A percentile compares a stretch with the other conserved stretches of the same genome.
phyloP scores from a whole-genome alignment of 2,329 filamentous ascomycete genomes.

The Fusarium ambrosium region DNA sequence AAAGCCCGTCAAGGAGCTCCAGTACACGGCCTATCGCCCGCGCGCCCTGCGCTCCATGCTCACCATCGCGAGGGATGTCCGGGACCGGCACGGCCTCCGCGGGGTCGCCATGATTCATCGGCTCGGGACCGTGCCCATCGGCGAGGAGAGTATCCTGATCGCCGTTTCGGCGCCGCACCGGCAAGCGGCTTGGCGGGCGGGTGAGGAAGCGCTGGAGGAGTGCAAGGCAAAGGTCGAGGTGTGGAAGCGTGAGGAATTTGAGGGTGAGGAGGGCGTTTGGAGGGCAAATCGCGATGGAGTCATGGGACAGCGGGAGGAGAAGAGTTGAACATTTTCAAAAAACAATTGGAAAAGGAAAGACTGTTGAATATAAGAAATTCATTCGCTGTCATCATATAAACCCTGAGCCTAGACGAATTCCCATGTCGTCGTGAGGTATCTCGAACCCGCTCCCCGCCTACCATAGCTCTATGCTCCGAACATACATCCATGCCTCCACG shows the following conservation, averaged over 20 bases:
- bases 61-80: slow-evolving; percentile 70
- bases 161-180: slow-evolving; percentile 88
- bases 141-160: slow-evolving; percentile 94
- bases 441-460: not conserved
- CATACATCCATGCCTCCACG: slow-evolving; percentile 10
- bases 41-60: slow-evolving; percentile 79
- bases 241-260: slow-evolving; percentile 94
- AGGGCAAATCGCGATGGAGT: slow-evolving; percentile 86
- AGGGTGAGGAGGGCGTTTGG: slow-evolving; percentile 83
- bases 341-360: not conserved
- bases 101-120: slow-evolving; percentile 87
- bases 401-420: slow-evolving; percentile 16
- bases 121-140: slow-evolving; percentile 86
- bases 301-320: slow-evolving; percentile 62
- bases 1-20: slow-evolving; percentile 79
- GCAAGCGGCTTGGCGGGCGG: slow-evolving; percentile 86
- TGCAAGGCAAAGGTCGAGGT: slow-evolving; percentile 92
- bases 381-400: slow-evolving; percentile 15
- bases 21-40: slow-evolving; percentile 81
- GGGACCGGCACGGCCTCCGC: slow-evolving; percentile 73
- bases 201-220: slow-evolving; percentile 88
- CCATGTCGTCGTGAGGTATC: not conserved
- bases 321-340: not conserved
- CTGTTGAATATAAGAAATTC: not conserved
- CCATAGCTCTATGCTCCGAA: slow-evolving; percentile 12